Base-by-base conservation (phyloP, 2,329 filamentous ascomycete genomes). In the Aspergillus sclerotialis region DNA sequence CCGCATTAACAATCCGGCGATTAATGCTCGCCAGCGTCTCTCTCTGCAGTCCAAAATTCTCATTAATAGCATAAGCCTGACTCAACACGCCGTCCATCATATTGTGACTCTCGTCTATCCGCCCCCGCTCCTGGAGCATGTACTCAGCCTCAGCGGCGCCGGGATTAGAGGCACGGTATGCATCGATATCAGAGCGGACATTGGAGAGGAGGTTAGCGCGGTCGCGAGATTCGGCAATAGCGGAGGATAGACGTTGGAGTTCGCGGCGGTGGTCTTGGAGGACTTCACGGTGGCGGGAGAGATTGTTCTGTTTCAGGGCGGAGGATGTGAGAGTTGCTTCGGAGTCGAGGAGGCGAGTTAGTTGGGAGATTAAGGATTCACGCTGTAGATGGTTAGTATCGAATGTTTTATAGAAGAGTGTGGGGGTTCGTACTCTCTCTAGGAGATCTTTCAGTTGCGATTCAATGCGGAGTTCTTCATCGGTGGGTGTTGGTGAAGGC, bases 51-150 rank as follows among this genome's bases (percentile, higher is more conserved):
- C 76, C 73, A 59, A 98, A 96, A 60, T 73, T 89, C 66, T 96
- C 88, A 58, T 94, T 93, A 34, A 96, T 87, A 8, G 90, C 89
- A 65, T 98, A 98, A 6, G 92, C 92, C 68, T 96, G 92, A 56
- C 83, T 89, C 39, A 98, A 72, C 21, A 98, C 88, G 43, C 78
- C 84, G 60, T 98, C 92, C 30, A 87, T 82, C 70, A 94, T 80
- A 48, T 78, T 83, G 63, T 96, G 84, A 53, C 85, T 93, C 58
- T 87, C 82, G 56, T 98, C 92, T 55, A 98, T 78, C 44, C 84
- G 77, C 42, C 72, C 69, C 33, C 92, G 76, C 72, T 98, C 92
- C 50, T 85, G 83, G 17, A 98, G 75, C 89, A 98, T 95, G 69
- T 96, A 98, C 41, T 98, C 90, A 30, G 87, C 87, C 66, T 96